Conservation (phyloP, 441 rosid genomes). For the Bruguiera hainesii region DNA sequence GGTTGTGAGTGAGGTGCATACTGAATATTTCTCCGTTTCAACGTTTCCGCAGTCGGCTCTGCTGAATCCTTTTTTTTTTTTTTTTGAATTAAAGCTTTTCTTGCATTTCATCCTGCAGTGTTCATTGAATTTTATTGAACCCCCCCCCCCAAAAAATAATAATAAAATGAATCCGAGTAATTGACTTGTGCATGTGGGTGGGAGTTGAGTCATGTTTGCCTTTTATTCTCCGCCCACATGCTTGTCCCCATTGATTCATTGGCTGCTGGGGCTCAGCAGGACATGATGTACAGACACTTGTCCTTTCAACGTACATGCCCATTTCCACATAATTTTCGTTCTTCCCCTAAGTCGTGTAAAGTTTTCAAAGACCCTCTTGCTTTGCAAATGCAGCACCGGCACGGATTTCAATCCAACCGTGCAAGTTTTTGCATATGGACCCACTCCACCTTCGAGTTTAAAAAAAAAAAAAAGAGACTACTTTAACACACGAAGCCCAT, state of each 20-base stretch:
- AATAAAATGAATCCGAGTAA: too few species aligned
- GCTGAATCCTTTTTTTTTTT: too few species aligned
- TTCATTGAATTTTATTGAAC: too few species aligned
- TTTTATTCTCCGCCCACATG: slow-evolving; percentile 20
- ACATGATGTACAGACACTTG: slow-evolving; percentile 2
- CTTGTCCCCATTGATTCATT: slow-evolving; percentile 8
- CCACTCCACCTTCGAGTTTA: neutral
- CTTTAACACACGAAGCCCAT: neutral
- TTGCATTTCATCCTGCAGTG: too few species aligned
- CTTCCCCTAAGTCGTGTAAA: too few species aligned
- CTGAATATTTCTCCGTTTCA: neutral
- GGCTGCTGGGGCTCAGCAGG: slow-evolving; percentile 14
- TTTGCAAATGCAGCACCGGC: too few species aligned
- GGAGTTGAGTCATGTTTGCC: slow-evolving; percentile 22
- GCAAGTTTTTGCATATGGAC: neutral
- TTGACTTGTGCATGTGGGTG: slow-evolving; percentile 12
- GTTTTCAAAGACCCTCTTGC: too few species aligned
- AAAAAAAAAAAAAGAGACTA: neutral
- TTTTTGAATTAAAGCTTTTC: too few species aligned
- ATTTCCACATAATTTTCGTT: too few species aligned
- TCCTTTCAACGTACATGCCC: too few species aligned
- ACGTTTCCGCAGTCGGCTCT: neutral
- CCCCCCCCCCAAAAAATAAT: too few species aligned
- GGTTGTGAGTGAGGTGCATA: neutral
- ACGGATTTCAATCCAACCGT: slow-evolving; percentile 1